Evolutionary conservation across 2,329 filamentous ascomycete genomes (phyloP).

Genomic region (Alternaria consortialis): DNA sequence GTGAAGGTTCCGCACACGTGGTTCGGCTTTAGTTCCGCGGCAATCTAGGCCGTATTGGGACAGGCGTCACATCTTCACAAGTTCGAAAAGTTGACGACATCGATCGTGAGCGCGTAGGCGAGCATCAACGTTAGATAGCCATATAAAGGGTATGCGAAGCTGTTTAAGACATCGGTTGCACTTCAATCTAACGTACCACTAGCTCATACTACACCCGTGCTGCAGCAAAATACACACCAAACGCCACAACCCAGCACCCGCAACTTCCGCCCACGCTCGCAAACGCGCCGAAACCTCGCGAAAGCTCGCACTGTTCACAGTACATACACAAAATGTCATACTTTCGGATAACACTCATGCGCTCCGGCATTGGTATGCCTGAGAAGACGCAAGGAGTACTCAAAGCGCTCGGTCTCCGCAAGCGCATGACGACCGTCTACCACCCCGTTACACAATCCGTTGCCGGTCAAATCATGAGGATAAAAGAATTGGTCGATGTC

Average conservation of each 20-base stretch:
- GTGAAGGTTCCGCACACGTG: slow-evolving; percentile 25
- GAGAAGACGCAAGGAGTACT: slow-evolving; percentile 81
- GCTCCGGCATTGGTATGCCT: slow-evolving; percentile 86
- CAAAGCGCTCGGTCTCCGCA: slow-evolving; percentile 82
- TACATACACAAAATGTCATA: slow-evolving; percentile 67
- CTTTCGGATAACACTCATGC: slow-evolving; percentile 91
- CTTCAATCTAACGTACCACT: not conserved
- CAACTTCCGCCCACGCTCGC: slow-evolving; percentile 1
- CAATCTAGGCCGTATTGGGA: slow-evolving; percentile 19
- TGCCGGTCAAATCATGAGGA: slow-evolving; percentile 90
- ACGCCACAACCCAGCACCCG: not conserved
- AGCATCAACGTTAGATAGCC: slow-evolving; percentile 6
- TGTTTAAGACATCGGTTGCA: not conserved
- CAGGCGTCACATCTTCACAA: slow-evolving; percentile 17
- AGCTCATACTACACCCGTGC: not conserved
- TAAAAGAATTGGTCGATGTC: slow-evolving; percentile 90
- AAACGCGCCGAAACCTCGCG: not conserved
- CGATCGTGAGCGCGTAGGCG: slow-evolving; percentile 5
- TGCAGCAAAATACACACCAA: not conserved
- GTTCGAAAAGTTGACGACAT: slow-evolving; percentile 22
- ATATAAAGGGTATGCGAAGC: slow-evolving; percentile 5
- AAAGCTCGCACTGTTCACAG: not conserved
- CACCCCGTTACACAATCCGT: slow-evolving; percentile 82
- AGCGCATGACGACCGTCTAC: slow-evolving; percentile 87
- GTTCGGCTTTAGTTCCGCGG: slow-evolving; percentile 10